A percentile compares a stretch with the other conserved stretches of the same genome.
Evolutionary conservation across 805 yeast species (phyloP).

Genomic region (Barnettozyma populi): DNA sequence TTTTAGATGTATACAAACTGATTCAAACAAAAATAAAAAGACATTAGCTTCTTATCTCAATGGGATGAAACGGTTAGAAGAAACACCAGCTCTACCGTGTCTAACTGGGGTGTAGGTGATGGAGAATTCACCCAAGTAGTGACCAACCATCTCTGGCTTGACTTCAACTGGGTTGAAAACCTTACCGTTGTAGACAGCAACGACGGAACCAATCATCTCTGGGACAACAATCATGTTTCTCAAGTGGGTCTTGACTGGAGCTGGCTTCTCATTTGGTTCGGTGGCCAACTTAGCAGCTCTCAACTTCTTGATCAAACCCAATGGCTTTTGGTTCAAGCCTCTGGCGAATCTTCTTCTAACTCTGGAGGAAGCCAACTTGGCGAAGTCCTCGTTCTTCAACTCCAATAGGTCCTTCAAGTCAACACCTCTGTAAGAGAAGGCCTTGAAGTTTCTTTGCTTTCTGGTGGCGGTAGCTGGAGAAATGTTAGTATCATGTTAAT

Average conservation of each 20-base stretch:
- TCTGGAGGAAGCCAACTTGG: conserved; percentile 95
- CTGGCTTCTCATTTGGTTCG: conserved; percentile 93
- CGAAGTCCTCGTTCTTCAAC: conserved; percentile 93
- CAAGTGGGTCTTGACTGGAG: conserved; percentile 96
- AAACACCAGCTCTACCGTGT: conserved; percentile 96
- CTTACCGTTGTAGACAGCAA: conserved; percentile 99
- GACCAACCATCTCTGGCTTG: conserved; percentile 99
- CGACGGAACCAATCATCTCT: conserved; percentile 99
- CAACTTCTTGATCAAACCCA: conserved; percentile 94
- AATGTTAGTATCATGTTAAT: conserved; percentile 15
- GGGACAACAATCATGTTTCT: conserved; percentile 99
- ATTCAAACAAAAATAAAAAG: conserved; percentile 11
- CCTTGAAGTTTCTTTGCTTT: conserved; percentile 90
- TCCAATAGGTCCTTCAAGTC: conserved; percentile 91
- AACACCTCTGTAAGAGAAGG: conserved; percentile 99
- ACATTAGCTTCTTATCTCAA: conserved; percentile 36
- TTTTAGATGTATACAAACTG: conserved; percentile 18
- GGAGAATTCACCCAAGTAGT: conserved; percentile 99
- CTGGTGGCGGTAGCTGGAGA: conserved; percentile 39
- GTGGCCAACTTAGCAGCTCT: conserved; percentile 94
- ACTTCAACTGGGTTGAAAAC: conserved; percentile 98
- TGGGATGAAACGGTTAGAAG: conserved; percentile 72
- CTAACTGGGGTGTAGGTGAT: conserved; percentile 99
- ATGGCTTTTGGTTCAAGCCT: conserved; percentile 93
- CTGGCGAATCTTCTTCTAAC: conserved; percentile 99